These are phyloP conservation scores for Xylaria flabelliformis DNA, from an alignment of 495 filamentous ascomycete genomes.

Conservation along the genomic window DNA sequence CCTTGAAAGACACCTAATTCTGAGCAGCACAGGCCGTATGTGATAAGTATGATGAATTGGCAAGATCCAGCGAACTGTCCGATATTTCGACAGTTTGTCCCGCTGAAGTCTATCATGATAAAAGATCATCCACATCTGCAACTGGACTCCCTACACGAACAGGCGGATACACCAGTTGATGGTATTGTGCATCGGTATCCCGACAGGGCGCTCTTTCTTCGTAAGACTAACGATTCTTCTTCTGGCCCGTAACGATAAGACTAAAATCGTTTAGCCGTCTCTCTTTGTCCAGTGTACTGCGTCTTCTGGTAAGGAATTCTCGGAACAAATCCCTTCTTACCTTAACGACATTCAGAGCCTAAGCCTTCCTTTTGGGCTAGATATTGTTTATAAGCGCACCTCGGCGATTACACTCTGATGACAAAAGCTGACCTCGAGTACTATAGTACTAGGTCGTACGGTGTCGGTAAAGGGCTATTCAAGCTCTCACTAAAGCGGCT, in stretches of 20 bases:
- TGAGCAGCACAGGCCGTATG: constrained; percentile 56
- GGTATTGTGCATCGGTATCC: constrained; percentile 65
- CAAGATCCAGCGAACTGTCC: constrained; percentile 60
- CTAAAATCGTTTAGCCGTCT: constrained; percentile 48
- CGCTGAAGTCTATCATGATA: constrained; percentile 55
- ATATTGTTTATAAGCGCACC: no score
- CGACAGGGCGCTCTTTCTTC: constrained; percentile 64
- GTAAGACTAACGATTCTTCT: constrained; percentile 42
- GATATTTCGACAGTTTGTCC: constrained; percentile 61
- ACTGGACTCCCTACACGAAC: constrained; percentile 58
- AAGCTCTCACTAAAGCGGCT: constrained; percentile 52
- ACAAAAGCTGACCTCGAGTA: no score
- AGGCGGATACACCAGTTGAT: constrained; percentile 51
- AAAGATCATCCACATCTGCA: constrained; percentile 54
- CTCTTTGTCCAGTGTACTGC: constrained; percentile 65
- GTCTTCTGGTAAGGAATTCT: constrained; percentile 47
- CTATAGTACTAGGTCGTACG: constrained; percentile 58
- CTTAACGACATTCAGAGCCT: no score
- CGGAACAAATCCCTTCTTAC: no score
- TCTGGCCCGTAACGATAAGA: neutral
- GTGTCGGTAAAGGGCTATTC: constrained; percentile 59
- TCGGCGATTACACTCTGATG: no score
- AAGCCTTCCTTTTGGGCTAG: no score
- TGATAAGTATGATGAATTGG: constrained; percentile 62
- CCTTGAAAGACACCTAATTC: neutral